Evolutionary conservation across 2,329 filamentous ascomycete species (phyloP).

Genomic region (Aspergillus brasiliensis): DNA sequence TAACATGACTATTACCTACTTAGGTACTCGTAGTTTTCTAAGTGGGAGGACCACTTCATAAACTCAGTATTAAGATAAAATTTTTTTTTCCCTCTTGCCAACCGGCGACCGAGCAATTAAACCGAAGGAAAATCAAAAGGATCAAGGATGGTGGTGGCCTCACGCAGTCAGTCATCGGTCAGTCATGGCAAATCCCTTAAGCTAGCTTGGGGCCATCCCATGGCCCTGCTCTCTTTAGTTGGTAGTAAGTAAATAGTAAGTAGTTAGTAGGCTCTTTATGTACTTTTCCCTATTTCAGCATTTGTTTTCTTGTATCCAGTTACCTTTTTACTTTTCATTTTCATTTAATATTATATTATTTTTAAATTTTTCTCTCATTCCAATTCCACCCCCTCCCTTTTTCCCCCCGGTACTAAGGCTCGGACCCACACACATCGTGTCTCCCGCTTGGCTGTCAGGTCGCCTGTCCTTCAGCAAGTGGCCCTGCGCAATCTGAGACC

Average conservation of each 20-base stretch:
- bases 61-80: too few species aligned
- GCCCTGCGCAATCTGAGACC: conserved; percentile 23
- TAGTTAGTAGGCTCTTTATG: too few species aligned
- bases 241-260: too few species aligned
- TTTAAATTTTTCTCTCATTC: background rate
- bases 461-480: conserved; percentile 16
- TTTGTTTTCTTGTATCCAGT: background rate
- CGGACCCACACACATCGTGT: conserved; percentile 25
- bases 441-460: conserved; percentile 21
- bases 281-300: too few species aligned
- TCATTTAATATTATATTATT: background rate
- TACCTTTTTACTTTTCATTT: background rate
- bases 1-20: too few species aligned
- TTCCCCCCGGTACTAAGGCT: conserved; percentile 8
- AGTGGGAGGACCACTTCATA: too few species aligned
- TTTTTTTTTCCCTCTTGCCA: too few species aligned
- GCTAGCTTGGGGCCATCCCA: background rate
- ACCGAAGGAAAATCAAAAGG: background rate
- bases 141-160: background rate
- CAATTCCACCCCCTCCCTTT: background rate
- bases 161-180: background rate
- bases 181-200: background rate
- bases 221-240: background rate
- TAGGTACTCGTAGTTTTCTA: too few species aligned
- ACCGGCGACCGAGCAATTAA: background rate